Conservation (phyloP, 2,329 filamentous ascomycete species). For the Xylariaceae sp. region DNA sequence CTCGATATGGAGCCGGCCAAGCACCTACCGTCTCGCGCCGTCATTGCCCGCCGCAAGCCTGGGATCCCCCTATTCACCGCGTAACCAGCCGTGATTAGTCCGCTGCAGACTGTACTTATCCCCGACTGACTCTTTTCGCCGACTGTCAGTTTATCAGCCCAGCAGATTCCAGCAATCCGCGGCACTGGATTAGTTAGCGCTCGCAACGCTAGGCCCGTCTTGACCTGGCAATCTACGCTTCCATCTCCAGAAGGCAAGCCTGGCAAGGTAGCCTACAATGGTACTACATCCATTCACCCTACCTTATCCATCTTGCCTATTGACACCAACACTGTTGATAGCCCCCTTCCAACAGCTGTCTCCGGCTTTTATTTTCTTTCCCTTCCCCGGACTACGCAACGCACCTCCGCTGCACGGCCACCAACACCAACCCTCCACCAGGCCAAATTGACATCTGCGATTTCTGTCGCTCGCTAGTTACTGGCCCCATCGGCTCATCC, state of each 20-base stretch:
- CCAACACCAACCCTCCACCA: background rate
- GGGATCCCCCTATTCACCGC: background rate
- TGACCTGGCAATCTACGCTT: constrained; percentile 8
- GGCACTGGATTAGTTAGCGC: background rate
- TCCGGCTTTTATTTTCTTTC: constrained; percentile 3
- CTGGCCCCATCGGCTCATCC: constrained; percentile 17
- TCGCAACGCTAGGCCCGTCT: constrained; percentile 15
- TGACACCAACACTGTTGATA: background rate
- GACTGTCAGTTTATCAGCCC: background rate
- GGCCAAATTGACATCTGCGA: constrained; percentile 3
- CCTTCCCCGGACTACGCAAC: background rate
- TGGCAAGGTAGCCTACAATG: background rate
- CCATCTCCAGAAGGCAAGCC: background rate
- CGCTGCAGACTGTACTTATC: too few relatives aligned
- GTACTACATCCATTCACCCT: background rate
- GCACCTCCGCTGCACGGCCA: background rate
- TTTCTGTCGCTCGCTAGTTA: background rate
- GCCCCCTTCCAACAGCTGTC: constrained; percentile 10
- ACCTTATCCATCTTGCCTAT: constrained; percentile 8
- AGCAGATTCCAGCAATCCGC: background rate
- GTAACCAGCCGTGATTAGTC: too few relatives aligned
- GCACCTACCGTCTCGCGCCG: background rate
- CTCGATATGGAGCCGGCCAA: background rate
- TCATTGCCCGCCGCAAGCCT: background rate
- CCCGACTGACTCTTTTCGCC: background rate